Base-by-base conservation (phyloP, 2,329 filamentous ascomycete genomes). In the Colletotrichum truncatum region DNA sequence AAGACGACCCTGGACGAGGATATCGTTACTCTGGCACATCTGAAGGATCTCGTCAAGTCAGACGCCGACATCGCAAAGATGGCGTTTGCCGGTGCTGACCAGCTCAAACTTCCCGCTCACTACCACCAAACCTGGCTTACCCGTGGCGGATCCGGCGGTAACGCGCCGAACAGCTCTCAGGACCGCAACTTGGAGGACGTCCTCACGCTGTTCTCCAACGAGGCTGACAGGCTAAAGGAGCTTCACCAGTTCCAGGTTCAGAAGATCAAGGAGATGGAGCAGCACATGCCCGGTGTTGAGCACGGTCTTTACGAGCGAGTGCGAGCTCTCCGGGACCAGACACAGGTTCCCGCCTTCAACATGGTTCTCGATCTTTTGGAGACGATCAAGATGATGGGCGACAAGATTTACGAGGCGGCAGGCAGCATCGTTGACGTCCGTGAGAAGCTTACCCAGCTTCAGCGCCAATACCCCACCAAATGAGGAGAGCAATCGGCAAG, bases 61-160 rank as follows among this genome's bases (percentile, higher is more conserved):
- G 92, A 93, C 74, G 88, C 87, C 23, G 85, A 88, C 36, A 90
- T 94, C 70, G 90, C 91, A 8, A 87, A 89, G 69, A 84, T 93
- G 58, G 88, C 87, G 66, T 92, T 93, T 81, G 87, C 90, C 62
- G 90, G 90, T 21, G 88, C 93, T 30, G 90, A 93, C 72, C 93
- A 93, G 72, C 82, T 94, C 57, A 89, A 90, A 70, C 82, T 94
- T 14, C 92, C 93, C 3, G 77, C 80, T 12, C 83, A 85, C 70
- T 86, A 85, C 69, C 84, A 86, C 69, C 79, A 81, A 56, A 81
- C 80, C 0, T 80, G 80, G 11, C 78, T 82, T 2, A 82, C 81
- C 38, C 78, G 79, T 11, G 78, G 75, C 25, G 65, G 62, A 8
- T 34, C 52, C 4, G 62, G 55, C 4, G 52, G 63, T 23, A 61